These are phyloP conservation scores for Neopestalotiopsis clavispora DNA, from an alignment of 2,329 filamentous ascomycete genomes.

Conservation along the genomic window DNA sequence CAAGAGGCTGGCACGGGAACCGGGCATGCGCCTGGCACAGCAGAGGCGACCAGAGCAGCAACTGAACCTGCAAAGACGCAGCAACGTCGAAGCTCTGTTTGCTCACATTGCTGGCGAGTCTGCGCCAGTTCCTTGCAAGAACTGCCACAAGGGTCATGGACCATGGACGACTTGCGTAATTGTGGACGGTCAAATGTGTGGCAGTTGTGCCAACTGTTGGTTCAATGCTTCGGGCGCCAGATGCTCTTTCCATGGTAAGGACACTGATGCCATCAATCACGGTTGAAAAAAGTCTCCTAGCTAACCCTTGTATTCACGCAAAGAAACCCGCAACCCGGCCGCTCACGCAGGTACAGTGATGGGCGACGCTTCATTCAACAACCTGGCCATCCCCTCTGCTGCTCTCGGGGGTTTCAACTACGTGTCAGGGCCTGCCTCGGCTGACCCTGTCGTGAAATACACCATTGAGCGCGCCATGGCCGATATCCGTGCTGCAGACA, in stretches of 20 bases:
- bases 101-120: conserved; percentile 60
- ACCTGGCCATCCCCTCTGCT: conserved; percentile 33
- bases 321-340: conserved; percentile 52
- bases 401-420: conserved; percentile 37
- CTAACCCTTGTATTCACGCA: conserved; percentile 16
- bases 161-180: conserved; percentile 64
- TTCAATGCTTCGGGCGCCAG: conserved; percentile 65
- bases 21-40: conserved; percentile 52
- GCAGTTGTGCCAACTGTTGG: conserved; percentile 68
- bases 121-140: conserved; percentile 58
- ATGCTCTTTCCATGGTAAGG: conserved; percentile 65
- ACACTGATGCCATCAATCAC: neutral
- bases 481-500: conserved; percentile 49
- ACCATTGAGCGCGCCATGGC: conserved; percentile 52
- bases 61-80: conserved; percentile 61
- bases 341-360: conserved; percentile 37
- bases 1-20: conserved; percentile 56
- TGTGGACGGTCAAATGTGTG: conserved; percentile 65
- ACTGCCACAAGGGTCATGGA: conserved; percentile 64
- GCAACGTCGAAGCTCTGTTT: conserved; percentile 65
- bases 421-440: conserved; percentile 35
- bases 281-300: conserved; percentile 11
- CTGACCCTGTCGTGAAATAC: conserved; percentile 45
- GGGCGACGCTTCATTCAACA: conserved; percentile 32
- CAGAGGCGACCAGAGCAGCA: conserved; percentile 59